These are phyloP conservation scores for Tetragonia tetragonoides DNA, from an alignment of 148 eudicot genomes.

Conservation along the genomic window DNA sequence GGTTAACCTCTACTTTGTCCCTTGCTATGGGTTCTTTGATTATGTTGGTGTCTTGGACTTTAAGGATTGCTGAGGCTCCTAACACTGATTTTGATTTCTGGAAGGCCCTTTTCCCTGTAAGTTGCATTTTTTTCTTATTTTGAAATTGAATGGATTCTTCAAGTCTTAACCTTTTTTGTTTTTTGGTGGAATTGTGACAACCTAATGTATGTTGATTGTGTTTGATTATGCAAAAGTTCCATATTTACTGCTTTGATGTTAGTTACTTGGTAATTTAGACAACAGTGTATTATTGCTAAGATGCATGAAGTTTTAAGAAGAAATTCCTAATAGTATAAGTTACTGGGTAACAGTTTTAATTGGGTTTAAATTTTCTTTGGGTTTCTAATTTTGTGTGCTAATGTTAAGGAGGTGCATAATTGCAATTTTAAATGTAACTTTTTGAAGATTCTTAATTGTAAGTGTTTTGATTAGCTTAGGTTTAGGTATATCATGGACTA, in stretches of 20 bases:
- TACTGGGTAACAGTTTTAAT: neutral
- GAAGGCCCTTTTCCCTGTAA: conserved; percentile 84
- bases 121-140: conserved; percentile 18
- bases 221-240: neutral
- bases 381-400: neutral
- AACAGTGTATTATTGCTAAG: neutral
- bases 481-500: neutral
- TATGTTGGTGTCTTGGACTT: conserved; percentile 86
- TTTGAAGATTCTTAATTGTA: neutral
- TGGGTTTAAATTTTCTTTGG: neutral
- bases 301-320: neutral
- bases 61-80: conserved; percentile 65
- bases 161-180: neutral
- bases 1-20: conserved; percentile 90
- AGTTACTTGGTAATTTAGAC: no score
- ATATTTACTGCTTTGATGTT: no score
- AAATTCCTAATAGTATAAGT: neutral
- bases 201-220: neutral
- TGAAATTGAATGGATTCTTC: neutral
- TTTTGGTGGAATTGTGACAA: neutral
- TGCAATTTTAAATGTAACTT: neutral
- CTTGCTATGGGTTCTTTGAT: conserved; percentile 88
- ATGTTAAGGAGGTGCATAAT: neutral
- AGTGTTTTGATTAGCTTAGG: neutral
- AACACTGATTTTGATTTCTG: conserved; percentile 80